Base-by-base conservation (phyloP, 1,139 yeast genomes). In the Pneumocystis carinii region DNA sequence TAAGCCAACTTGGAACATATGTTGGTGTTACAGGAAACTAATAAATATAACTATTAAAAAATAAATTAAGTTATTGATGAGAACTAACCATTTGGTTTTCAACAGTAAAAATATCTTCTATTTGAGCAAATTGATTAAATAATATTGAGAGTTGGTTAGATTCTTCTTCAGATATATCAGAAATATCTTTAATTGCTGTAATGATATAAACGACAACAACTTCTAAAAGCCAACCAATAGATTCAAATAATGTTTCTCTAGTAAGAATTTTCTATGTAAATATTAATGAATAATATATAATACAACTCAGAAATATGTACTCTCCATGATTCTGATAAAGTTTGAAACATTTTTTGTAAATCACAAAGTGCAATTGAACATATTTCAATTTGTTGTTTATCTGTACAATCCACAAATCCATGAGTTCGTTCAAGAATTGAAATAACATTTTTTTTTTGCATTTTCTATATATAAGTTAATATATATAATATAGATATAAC, bases 1-100 rank as follows among this genome's bases (percentile, higher is more conserved):
- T 75, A 67, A 74, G 70, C 77, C 78, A 75, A 4, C 75, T 71
- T 4, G 77, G 76, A 5, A 74, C 75, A 59, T 71, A 68, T 35
- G 66, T 68, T 3, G 72, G 72, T n/a, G 74, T 71, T 57, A 68
- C 62, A 39, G 69, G 57, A 55, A 63, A 17, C 12, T 41, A 61
- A 32, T 48, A 59, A 15, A 39, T 62, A 17, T 19, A 48, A 17
- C 57, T 32, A 27, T 37, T 42, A 27, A 17, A 27, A 17, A 36
- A 39, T 38, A 38, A 36, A 12, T 37, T 24, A 61, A 53, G 8
- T 35, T 42, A 12, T 60, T 24, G 12, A 48, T 32, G 7, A 29
- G 37, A 17, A 24, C 59, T 48, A 1, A 48, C 57, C 14, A 64
- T 14, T 64, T 64, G 58, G 4, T 48, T 3, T 24, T 48, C 32